phyloP scores from a whole-genome alignment of 148 eudicot genomes.

The Rhododendron henanense region DNA sequence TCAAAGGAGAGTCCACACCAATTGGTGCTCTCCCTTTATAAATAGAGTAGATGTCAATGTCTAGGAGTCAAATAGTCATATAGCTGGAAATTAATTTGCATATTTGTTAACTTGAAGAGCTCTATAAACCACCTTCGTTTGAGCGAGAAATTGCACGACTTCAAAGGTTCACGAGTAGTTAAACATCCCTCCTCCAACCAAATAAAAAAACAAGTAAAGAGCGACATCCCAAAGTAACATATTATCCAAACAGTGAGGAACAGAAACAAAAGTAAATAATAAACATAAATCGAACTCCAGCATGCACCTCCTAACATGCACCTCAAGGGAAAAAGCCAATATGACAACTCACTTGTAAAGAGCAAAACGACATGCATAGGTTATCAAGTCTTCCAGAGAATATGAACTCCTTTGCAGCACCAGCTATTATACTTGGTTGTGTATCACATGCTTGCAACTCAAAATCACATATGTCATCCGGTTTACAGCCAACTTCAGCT shows the following conservation, averaged over 20 bases:
- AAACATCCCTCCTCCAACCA: not conserved
- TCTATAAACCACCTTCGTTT: not conserved
- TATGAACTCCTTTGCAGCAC: conserved; percentile 79
- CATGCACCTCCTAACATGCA: conserved; percentile 3
- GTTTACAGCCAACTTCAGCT: conserved; percentile 68
- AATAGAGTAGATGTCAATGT: not conserved
- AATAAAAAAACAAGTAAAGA: not conserved
- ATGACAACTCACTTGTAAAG: conserved; percentile 57
- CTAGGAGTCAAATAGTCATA: not conserved
- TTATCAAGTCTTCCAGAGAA: conserved; percentile 99
- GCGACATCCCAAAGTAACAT: not conserved
- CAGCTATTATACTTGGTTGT: conserved; percentile 88
- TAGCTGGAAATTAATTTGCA: not conserved
- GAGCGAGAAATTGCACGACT: not conserved
- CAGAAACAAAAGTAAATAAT: not conserved
- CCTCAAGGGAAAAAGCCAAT: not conserved
- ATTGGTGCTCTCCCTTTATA: not conserved
- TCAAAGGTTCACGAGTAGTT: not conserved
- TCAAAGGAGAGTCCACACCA: not conserved
- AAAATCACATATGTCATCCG: conserved; percentile 92
- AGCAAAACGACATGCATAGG: conserved; percentile 93
- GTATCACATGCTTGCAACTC: conserved; percentile 98
- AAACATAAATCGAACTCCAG: not conserved
- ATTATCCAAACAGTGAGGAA: not conserved
- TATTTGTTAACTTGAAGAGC: conserved; percentile 3